Base-by-base conservation (phyloP, 2,329 filamentous ascomycete species). In the Colletotrichum acutatum region DNA sequence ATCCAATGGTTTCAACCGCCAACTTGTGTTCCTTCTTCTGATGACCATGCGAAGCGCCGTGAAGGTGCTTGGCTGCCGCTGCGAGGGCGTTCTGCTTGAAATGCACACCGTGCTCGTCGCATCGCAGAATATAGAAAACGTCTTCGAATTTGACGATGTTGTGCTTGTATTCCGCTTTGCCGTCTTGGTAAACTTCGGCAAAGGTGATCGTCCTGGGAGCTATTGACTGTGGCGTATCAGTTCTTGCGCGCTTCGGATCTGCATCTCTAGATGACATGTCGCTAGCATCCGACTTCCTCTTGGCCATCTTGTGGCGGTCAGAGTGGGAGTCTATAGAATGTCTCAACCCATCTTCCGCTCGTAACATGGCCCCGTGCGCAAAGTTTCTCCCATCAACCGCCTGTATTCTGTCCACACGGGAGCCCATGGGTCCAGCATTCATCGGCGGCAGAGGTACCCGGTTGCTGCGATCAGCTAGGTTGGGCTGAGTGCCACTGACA, bases 61-160 rank as follows among this genome's bases (percentile, higher is more conserved):
- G 66, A 5, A 77, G 67, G 46, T 77, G 76, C 42, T 75, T 75
- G 28, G 75, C 68, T 12, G 75, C 76, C 11, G 71, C 74, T 5
- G 42, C 54, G 3, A 77, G 26, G 1, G 74, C 74, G 7, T 74
- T 70, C 26, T 66, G 54, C 28, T 71, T 72, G 58, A 78, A 76
- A 34, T 76, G 73, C 26, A 76, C 74, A 11, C 62, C 71, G 26
- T 78, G 76, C 42, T 76, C 65, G 16, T 75, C 73, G 60, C 76
- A 78, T 22, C 61, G 73, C 7, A 78, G 54, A n/a, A 77, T 75
- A 37, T 75, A 78, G 46, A 67, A 77, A 1, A 74, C n/a, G 4
- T 63, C 71, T 8, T 74, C 64, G 19, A 46, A 75, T 22, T 72
- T 64, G 9, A 76, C 34, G 26, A 78, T 78, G 5, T 57, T 62